Evolutionary conservation across 2,329 filamentous ascomycete species (phyloP).

Genomic region (Calonectria multiphialidica): DNA sequence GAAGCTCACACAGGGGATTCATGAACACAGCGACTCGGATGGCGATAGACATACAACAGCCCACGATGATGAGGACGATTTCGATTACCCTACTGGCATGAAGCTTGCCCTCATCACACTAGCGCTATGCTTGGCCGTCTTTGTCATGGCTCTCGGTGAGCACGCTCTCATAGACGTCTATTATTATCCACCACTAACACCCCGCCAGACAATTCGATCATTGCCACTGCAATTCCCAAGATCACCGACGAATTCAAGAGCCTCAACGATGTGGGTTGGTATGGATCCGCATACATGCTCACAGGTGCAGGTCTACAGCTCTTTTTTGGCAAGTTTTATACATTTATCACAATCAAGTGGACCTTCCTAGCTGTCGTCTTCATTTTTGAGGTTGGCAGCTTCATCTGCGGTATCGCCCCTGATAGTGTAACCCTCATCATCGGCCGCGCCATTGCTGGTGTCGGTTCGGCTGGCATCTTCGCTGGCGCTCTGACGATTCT

Average conservation of each 20-base stretch:
- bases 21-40: conserved; percentile 16
- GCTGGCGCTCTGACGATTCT: conserved; percentile 59
- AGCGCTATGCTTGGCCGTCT: conserved; percentile 54
- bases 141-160: conserved; percentile 55
- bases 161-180: rapidly evolving
- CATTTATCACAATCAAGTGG: conserved; percentile 58
- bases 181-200: conserved; percentile 17
- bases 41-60: neutral
- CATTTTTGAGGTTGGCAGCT: conserved; percentile 58
- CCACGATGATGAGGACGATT: conserved; percentile 13
- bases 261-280: conserved; percentile 63
- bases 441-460: conserved; percentile 50
- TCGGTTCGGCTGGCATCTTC: conserved; percentile 60
- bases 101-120: conserved; percentile 51
- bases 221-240: conserved; percentile 58
- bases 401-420: conserved; percentile 53
- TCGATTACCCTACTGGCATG: conserved; percentile 39
- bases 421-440: conserved; percentile 49
- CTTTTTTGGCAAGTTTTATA: conserved; percentile 57
- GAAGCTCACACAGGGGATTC: conserved; percentile 37
- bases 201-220: conserved; percentile 52
- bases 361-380: conserved; percentile 52
- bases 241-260: conserved; percentile 58
- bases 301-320: conserved; percentile 55
- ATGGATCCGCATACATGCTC: conserved; percentile 58